These are phyloP conservation scores for Amyloporia xantha DNA, from an alignment of 768 basidiomycete genomes.

Conservation along the genomic window DNA sequence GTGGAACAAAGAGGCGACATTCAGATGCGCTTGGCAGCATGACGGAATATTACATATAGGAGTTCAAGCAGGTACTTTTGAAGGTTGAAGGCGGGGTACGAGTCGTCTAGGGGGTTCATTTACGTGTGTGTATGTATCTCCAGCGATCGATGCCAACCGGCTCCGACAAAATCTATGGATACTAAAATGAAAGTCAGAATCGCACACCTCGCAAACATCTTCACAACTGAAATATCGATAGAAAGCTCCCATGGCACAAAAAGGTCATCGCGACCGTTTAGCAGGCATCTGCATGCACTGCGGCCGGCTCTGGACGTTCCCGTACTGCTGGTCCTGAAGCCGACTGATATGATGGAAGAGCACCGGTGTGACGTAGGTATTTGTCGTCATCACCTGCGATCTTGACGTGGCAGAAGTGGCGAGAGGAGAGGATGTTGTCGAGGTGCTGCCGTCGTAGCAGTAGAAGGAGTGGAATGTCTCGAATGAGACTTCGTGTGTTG, in stretches of 20 bases:
- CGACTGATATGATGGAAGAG: constrained; percentile 7
- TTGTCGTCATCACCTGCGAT: constrained; percentile 1
- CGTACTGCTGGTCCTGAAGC: constrained; percentile 2
- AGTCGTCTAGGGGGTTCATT: neutral
- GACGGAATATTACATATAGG: neutral
- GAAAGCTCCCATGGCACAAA: too few species aligned
- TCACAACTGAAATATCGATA: neutral
- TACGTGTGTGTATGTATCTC: neutral
- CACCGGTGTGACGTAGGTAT: neutral
- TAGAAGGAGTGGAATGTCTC: constrained; percentile 18
- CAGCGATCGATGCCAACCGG: neutral
- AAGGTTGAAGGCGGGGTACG: neutral
- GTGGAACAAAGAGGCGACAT: neutral
- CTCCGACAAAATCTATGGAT: neutral
- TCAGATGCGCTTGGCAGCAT: neutral
- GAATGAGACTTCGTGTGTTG: constrained; percentile 22
- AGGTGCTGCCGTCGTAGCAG: constrained; percentile 1
- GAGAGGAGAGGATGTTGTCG: constrained; percentile 11
- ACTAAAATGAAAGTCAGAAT: neutral
- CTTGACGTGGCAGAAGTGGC: constrained; percentile 12
- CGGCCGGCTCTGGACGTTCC: neutral
- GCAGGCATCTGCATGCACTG: constrained; percentile 3
- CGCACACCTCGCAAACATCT: neutral
- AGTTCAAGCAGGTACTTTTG: neutral
- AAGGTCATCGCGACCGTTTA: constrained; percentile 5